phyloP scores from a whole-genome alignment of 805 yeast species.

The Candida rishiriensis region DNA sequence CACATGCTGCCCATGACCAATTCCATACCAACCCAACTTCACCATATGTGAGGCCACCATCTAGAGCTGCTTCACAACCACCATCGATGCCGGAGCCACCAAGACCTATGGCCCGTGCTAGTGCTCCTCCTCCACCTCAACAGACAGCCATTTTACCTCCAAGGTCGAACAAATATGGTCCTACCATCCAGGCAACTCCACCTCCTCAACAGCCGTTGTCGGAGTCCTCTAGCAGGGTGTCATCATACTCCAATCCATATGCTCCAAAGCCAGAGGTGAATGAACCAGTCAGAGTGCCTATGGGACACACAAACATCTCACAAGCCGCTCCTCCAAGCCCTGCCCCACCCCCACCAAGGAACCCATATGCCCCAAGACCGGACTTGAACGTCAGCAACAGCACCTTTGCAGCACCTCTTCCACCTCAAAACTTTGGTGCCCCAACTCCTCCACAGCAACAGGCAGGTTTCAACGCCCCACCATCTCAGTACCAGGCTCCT shows the following conservation, averaged over 20 bases:
- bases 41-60: slow-evolving; percentile 12
- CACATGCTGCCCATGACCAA: slow-evolving; percentile 18
- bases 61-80: slow-evolving; percentile 28
- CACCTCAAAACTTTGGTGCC: slow-evolving; percentile 8
- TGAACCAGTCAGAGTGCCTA: slow-evolving; percentile 24
- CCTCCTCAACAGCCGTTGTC: slow-evolving; percentile 18
- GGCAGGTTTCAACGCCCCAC: slow-evolving; percentile 7
- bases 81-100: slow-evolving; percentile 30
- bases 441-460: slow-evolving; percentile 2
- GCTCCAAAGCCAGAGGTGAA: slow-evolving; percentile 30
- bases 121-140: slow-evolving; percentile 15
- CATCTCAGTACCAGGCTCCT: slow-evolving; percentile 7
- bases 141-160: slow-evolving; percentile 6
- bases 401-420: slow-evolving; percentile 12
- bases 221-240: slow-evolving; percentile 8
- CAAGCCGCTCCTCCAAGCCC: slow-evolving; percentile 11
- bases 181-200: slow-evolving; percentile 8
- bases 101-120: slow-evolving; percentile 17
- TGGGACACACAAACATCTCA: slow-evolving; percentile 19
- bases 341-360: slow-evolving; percentile 21
- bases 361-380: slow-evolving; percentile 33
- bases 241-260: slow-evolving; percentile 28
- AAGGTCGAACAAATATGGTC: slow-evolving; percentile 18
- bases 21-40: slow-evolving; percentile 10
- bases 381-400: slow-evolving; percentile 15